phyloP scores from a whole-genome alignment of 129 eudicot species.

The Artemisia annua region DNA sequence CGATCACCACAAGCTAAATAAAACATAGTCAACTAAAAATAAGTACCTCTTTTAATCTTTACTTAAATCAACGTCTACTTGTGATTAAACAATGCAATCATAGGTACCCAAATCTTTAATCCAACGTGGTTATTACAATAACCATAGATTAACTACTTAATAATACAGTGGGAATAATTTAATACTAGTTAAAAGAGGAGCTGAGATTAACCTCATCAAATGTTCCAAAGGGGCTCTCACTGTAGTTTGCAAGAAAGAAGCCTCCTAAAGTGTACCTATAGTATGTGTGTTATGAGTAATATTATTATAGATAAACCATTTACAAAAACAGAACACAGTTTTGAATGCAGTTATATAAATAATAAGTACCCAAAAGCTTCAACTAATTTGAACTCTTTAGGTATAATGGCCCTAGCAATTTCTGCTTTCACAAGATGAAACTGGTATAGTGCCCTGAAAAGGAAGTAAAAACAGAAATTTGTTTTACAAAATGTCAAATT shows the following conservation, averaged over 20 bases:
- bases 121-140: not conserved
- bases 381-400: conserved; percentile 89
- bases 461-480: not conserved
- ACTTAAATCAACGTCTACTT: not conserved
- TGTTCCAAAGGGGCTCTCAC: conserved; percentile 91
- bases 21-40: conserved; percentile 15
- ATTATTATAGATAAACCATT: conserved; percentile 25
- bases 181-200: conserved; percentile 1
- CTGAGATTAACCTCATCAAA: conserved; percentile 88
- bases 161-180: conserved; percentile 4
- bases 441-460: conserved; percentile 88
- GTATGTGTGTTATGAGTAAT: conserved; percentile 7
- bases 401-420: conserved; percentile 74
- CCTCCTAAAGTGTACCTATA: conserved; percentile 96
- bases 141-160: no score
- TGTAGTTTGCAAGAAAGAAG: conserved; percentile 91
- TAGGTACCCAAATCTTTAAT: not conserved
- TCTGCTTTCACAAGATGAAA: conserved; percentile 94
- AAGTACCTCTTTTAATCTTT: not conserved
- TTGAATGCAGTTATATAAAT: not conserved
- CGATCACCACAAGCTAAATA: conserved; percentile 91
- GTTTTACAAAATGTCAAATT: not conserved
- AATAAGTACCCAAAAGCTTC: conserved; percentile 86
- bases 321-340: not conserved
- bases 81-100: conserved; percentile 7